Evolutionary conservation across 495 filamentous ascomycete genomes (phyloP).

Genomic region (Aspergillus baeticus): DNA sequence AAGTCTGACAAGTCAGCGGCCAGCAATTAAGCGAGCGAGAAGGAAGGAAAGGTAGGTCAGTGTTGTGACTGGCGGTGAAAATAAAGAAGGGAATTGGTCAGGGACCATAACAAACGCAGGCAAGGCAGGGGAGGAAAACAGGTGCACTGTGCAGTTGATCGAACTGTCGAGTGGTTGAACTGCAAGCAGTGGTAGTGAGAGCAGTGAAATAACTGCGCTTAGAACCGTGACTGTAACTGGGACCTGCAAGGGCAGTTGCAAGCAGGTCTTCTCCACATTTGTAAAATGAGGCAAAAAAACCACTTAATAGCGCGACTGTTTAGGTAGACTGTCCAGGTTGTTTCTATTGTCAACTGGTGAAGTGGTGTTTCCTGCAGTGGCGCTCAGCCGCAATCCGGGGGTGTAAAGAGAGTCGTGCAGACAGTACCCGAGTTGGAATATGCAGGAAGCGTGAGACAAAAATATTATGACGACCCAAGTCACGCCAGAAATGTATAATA

Average conservation of each 20-base stretch:
- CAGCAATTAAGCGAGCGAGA: constrained; percentile 1
- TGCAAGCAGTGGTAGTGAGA: neutral
- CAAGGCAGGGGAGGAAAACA: constrained; percentile 6
- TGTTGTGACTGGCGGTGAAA: constrained; percentile 56
- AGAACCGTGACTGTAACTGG: neutral
- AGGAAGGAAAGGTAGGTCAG: neutral
- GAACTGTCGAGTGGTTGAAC: neutral
- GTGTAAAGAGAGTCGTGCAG: constrained; percentile 5
- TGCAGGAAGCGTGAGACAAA: neutral
- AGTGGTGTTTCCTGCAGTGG: neutral
- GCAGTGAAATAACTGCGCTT: neutral
- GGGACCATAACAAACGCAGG: constrained; percentile 18
- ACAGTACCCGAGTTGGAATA: neutral
- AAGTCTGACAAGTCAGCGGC: neutral
- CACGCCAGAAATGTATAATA: neutral
- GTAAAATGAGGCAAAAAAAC: neutral
- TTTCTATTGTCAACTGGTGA: neutral
- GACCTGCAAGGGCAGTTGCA: constrained; percentile 5
- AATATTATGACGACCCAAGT: neutral
- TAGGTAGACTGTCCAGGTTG: neutral
- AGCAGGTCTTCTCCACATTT: constrained; percentile 1
- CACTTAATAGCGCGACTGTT: no score
- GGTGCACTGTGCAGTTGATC: neutral
- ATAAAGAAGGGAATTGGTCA: constrained; percentile 2
- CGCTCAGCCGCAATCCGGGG: constrained; percentile 8